Evolutionary conservation across 768 basidiomycete species (phyloP).

Genomic region (Lenzites betulinus): DNA sequence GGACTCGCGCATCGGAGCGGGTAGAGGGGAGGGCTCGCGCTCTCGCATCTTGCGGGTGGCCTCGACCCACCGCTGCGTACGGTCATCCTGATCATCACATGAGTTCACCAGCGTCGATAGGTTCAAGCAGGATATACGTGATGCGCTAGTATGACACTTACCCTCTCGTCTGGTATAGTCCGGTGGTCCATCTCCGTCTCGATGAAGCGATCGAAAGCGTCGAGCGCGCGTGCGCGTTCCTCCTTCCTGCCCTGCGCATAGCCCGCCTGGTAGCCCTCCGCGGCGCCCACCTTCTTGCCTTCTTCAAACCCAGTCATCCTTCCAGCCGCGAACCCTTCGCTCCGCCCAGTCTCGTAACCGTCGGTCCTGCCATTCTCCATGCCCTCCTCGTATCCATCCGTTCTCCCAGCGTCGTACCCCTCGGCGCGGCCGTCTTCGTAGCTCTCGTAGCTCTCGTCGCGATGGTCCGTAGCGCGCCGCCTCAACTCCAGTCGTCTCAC

Average conservation of each 20-base stretch:
- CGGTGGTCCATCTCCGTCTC: conserved; percentile 41
- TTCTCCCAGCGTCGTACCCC: conserved; percentile 50
- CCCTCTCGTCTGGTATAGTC: conserved; percentile 20
- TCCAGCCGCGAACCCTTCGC: conserved; percentile 36
- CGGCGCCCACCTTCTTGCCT: conserved; percentile 38
- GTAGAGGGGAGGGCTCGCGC: conserved; percentile 10
- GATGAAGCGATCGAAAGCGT: conserved; percentile 61
- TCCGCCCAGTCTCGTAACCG: conserved; percentile 29
- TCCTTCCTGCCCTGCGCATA: conserved; percentile 44
- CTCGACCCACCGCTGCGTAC: conserved; percentile 25
- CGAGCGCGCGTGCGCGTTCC: conserved; percentile 54
- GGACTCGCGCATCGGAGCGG: background rate
- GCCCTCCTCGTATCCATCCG: conserved; percentile 45
- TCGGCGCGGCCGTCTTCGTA: conserved; percentile 41
- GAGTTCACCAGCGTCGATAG: background rate
- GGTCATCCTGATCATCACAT: conserved; percentile 16
- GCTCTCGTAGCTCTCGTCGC: conserved; percentile 36
- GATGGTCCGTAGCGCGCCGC: conserved; percentile 44
- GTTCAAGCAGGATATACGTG: background rate
- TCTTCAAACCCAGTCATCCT: conserved; percentile 34
- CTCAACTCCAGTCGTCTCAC: conserved; percentile 42
- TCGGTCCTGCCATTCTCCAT: conserved; percentile 39
- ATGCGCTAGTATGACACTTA: background rate
- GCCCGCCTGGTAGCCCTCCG: conserved; percentile 41
- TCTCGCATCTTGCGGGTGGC: conserved; percentile 22